A percentile compares a stretch with the other conserved stretches of the same genome.
phyloP scores from a whole-genome alignment of 2,329 filamentous ascomycete genomes.

The Cephalotrichum gorgonifer region DNA sequence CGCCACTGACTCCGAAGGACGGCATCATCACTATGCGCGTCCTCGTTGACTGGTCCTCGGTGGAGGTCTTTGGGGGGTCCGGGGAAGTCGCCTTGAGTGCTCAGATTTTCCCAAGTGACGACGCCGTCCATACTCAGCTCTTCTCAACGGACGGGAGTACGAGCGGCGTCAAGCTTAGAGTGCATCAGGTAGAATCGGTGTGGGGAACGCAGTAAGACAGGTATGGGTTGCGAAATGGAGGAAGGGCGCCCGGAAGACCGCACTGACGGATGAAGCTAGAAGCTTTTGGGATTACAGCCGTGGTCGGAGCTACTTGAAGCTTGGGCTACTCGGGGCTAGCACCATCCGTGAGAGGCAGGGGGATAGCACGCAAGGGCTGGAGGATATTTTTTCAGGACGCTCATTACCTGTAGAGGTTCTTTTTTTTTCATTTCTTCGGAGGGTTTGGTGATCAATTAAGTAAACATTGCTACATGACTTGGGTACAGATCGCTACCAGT shows the following conservation, averaged over 20 bases:
- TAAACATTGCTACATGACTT: no score
- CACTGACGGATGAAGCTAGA: background rate
- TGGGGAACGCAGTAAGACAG: background rate
- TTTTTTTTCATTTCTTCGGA: no score
- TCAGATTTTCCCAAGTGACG: slow-evolving; percentile 5
- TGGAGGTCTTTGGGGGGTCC: slow-evolving; percentile 4
- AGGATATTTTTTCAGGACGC: no score
- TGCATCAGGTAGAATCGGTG: background rate
- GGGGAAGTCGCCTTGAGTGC: slow-evolving; percentile 1
- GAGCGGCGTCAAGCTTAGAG: background rate
- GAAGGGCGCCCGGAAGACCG: background rate
- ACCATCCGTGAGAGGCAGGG: no score
- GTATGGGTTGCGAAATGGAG: background rate
- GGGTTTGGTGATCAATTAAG: no score
- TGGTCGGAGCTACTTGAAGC: no score
- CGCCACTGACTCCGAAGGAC: background rate
- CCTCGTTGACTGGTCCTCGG: slow-evolving; percentile 6
- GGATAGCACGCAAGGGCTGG: no score
- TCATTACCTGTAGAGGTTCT: no score
- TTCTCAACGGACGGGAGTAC: slow-evolving; percentile 3
- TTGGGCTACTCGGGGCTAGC: no score
- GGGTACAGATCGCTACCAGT: no score
- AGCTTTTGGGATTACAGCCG: no score
- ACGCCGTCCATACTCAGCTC: background rate
- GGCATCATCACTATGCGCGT: slow-evolving; percentile 4